Evolutionary conservation across 2,329 filamentous ascomycete genomes (phyloP), one percentile per base, ranked within the genome.

Genomic region (Colletotrichum tofieldiae): DNA sequence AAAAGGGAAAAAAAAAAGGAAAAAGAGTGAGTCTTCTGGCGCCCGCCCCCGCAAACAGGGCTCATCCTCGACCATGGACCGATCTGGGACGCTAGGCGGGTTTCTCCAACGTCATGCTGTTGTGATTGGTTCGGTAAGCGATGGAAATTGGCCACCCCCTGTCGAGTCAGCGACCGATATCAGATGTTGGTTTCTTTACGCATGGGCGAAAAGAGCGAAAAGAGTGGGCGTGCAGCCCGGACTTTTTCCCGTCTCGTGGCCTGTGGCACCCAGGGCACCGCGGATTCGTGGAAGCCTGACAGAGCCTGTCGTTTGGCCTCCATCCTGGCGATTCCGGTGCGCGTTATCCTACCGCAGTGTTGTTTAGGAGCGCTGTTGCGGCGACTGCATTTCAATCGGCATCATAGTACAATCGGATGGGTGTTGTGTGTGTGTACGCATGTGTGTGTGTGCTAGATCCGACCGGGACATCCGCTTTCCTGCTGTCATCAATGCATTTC

Each of bases 111-210:
- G 76, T 82, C 80, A 81, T 79, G 72, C 71, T 65, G 61, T 39
- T 56, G 8, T 82, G 78, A 82, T 82, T 82, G 81, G 81, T 62
- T 77, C 72, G 76, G 75, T 66, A 75, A 71, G 60, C 75, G 70
- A 62, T 75, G 70, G 74, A 75, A 75, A 76, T 56, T 76, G 75
- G 74, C 71, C 65, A 61, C 73, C 72, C 81, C 81, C 77, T 82
- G 81, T 77, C 77, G 70, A 76, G 74, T 76, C 73, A 76, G 71
- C 75, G 75, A 68, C 74, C 75, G 77, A 82, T 82, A 82, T 82
- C 81, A 82, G 79, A 81, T 78, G 79, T 75, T 78, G 39, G 62
- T 64, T 72, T 72, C 60, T 58, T 67, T 63, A 45, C 37, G 60
- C 60, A 58, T 51, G 45, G 60, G 32, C 47, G 47, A 51, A 52